Evolutionary conservation across 1,284 basidiomycete genomes (phyloP).

Genomic region (Microbotryum silenes-acaulis): DNA sequence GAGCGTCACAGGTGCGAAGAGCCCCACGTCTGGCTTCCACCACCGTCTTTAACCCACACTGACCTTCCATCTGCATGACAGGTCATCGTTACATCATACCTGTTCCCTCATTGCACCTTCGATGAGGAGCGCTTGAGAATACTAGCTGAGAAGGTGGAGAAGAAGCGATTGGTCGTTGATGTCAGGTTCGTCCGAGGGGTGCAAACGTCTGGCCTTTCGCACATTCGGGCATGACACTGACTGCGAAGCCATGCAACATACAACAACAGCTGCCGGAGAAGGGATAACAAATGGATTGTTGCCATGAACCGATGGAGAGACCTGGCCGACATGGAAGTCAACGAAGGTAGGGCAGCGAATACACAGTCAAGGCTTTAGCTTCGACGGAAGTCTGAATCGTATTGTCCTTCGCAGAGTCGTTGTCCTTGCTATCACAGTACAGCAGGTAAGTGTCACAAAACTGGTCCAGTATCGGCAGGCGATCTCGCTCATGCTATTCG

Average conservation of each 20-base stretch:
- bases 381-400: background rate
- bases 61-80: slow-evolving; percentile 38
- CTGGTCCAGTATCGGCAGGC: no score
- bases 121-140: slow-evolving; percentile 61
- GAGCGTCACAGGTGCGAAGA: slow-evolving; percentile 73
- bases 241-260: background rate
- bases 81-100: slow-evolving; percentile 94
- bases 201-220: background rate
- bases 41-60: background rate
- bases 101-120: slow-evolving; percentile 79
- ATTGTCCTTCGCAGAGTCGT: slow-evolving; percentile 49
- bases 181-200: slow-evolving; percentile 58
- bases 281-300: slow-evolving; percentile 75
- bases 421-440: slow-evolving; percentile 61
- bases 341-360: slow-evolving; percentile 51
- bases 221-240: background rate
- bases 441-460: slow-evolving; percentile 54
- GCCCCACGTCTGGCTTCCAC: slow-evolving; percentile 3
- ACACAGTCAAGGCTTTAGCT: background rate
- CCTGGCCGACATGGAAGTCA: slow-evolving; percentile 88
- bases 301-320: slow-evolving; percentile 99
- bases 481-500: background rate
- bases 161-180: slow-evolving; percentile 86
- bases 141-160: slow-evolving; percentile 63
- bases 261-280: slow-evolving; percentile 64